Evolutionary conservation across 495 filamentous ascomycete species (phyloP).

Genomic region (Oidiodendron maius): DNA sequence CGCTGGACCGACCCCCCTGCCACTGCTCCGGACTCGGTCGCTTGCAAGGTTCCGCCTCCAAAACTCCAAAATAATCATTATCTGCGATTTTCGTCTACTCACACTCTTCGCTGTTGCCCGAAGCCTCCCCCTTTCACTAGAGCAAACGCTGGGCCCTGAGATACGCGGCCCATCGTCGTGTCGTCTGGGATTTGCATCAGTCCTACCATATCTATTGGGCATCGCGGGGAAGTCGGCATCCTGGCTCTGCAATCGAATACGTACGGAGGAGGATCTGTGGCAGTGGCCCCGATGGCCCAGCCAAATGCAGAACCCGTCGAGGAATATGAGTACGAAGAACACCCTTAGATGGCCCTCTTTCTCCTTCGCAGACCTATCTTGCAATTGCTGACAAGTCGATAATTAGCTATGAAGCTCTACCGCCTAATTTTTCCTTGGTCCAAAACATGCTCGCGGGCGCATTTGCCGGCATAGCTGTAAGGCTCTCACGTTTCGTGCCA

Average conservation of each 20-base stretch:
- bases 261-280: constrained; percentile 46
- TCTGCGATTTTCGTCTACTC: too few relatives aligned
- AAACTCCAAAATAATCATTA: too few relatives aligned
- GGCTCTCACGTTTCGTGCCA: constrained; percentile 25
- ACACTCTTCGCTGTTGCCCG: too few relatives aligned
- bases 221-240: constrained; percentile 35
- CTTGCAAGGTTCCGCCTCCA: too few relatives aligned
- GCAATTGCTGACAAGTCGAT: constrained; percentile 18
- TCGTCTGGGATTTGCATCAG: too few relatives aligned
- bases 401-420: constrained; percentile 50
- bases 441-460: constrained; percentile 91
- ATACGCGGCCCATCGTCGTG: too few relatives aligned
- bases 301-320: constrained; percentile 47
- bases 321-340: constrained; percentile 48
- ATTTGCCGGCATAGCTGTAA: constrained; percentile 94
- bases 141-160: too few relatives aligned
- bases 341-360: not conserved
- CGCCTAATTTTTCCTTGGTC: constrained; percentile 52
- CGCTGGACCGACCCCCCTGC: too few relatives aligned
- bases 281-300: constrained; percentile 51
- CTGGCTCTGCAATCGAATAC: constrained; percentile 48
- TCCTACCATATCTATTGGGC: too few relatives aligned
- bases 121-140: too few relatives aligned
- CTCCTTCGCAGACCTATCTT: not conserved
- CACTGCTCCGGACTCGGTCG: too few relatives aligned